Evolutionary conservation across 352 stramenopile species (phyloP).

Genomic region (Pythium oligandrum): DNA sequence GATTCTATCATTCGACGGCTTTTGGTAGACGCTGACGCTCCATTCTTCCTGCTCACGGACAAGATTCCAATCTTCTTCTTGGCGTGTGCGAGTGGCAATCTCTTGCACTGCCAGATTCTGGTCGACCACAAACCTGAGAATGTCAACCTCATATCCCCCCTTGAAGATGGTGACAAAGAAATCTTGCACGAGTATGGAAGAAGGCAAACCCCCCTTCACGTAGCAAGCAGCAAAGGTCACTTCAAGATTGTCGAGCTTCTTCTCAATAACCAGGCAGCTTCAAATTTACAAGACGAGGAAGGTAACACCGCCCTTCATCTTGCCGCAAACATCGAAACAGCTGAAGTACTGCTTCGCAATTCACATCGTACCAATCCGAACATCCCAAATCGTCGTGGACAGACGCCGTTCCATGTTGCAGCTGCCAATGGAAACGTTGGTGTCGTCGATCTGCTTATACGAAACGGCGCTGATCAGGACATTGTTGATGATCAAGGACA

Average conservation of each 20-base stretch:
- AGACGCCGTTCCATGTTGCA: slow-evolving; percentile 71
- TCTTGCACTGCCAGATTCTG: slow-evolving; percentile 71
- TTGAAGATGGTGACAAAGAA: slow-evolving; percentile 77
- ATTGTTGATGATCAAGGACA: slow-evolving; percentile 82
- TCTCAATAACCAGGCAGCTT: slow-evolving; percentile 55
- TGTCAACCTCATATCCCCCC: slow-evolving; percentile 73
- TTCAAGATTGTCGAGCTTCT: slow-evolving; percentile 54
- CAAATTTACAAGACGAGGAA: slow-evolving; percentile 74
- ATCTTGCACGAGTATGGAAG: slow-evolving; percentile 67
- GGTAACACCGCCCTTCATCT: slow-evolving; percentile 78
- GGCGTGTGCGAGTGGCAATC: slow-evolving; percentile 59
- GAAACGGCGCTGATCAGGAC: slow-evolving; percentile 61
- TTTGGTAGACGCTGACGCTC: slow-evolving; percentile 60
- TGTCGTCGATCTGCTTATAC: slow-evolving; percentile 72
- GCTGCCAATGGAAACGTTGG: slow-evolving; percentile 63
- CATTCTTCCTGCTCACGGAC: slow-evolving; percentile 72
- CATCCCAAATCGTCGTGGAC: slow-evolving; percentile 70
- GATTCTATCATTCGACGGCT: slow-evolving; percentile 69
- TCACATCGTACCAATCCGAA: slow-evolving; percentile 72
- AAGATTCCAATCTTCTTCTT: slow-evolving; percentile 76
- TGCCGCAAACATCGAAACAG: slow-evolving; percentile 60
- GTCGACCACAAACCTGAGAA: slow-evolving; percentile 47
- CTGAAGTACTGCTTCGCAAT: slow-evolving; percentile 51
- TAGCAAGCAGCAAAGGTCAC: slow-evolving; percentile 72
- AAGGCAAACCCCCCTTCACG: slow-evolving; percentile 68